A percentile compares a stretch with the other conserved stretches of the same genome.
These are phyloP conservation scores for Butyriboletus loyo DNA, from an alignment of 768 basidiomycete species.

Conservation along the genomic window DNA sequence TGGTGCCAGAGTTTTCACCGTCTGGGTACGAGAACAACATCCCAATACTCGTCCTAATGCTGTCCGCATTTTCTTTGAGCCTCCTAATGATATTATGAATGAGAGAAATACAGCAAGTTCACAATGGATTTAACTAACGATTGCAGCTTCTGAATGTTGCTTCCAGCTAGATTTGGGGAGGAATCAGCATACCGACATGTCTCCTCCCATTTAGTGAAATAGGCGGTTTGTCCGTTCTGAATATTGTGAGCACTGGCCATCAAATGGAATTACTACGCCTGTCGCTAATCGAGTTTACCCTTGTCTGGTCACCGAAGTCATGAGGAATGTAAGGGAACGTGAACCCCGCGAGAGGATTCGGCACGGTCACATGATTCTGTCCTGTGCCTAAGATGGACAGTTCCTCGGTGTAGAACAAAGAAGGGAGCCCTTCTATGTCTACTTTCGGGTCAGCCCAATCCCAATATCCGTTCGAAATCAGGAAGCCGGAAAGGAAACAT, in stretches of 20 bases:
- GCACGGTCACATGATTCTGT: slow-evolving; percentile 6
- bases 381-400: slow-evolving; percentile 7
- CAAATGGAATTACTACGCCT: background rate
- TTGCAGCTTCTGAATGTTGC: slow-evolving; percentile 11
- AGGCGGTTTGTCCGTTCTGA: slow-evolving; percentile 13
- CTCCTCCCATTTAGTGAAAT: slow-evolving; percentile 18
- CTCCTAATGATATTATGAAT: slow-evolving; percentile 3
- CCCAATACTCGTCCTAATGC: slow-evolving; percentile 16
- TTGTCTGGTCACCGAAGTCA: slow-evolving; percentile 17
- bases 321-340: slow-evolving; percentile 13
- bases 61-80: slow-evolving; percentile 13
- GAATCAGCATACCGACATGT: slow-evolving; percentile 19
- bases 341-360: slow-evolving; percentile 21
- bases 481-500: background rate
- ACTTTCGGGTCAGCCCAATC: slow-evolving; percentile 28
- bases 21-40: slow-evolving; percentile 20
- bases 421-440: slow-evolving; percentile 17
- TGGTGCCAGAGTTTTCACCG: slow-evolving; percentile 4
- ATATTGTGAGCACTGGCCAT: background rate
- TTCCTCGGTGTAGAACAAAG: slow-evolving; percentile 16
- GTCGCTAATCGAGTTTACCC: background rate
- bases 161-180: slow-evolving; percentile 9
- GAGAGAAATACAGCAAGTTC: background rate
- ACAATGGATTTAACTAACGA: slow-evolving; percentile 4
- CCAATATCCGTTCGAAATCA: slow-evolving; percentile 22